Base-by-base conservation (phyloP, 192 early-diverging fungal species). In the Dissophora ornata region DNA sequence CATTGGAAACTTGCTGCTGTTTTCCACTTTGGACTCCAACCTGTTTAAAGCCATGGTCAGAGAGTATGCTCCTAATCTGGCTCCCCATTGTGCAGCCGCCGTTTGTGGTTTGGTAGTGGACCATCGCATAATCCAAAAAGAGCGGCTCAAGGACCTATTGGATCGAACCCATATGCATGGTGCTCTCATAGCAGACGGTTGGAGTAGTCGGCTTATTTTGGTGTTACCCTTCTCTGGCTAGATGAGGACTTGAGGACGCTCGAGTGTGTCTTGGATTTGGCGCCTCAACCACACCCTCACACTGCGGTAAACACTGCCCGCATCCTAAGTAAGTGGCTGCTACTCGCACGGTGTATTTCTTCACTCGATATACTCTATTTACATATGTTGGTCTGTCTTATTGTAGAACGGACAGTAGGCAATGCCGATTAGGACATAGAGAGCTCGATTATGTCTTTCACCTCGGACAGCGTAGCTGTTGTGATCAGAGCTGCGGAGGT, bases 261-360 rank as follows among this genome's bases (percentile, higher is more conserved):
- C 4, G 51, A 64, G 49, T 64, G 62, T 15, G 51, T 48, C 15
- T 42, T 64, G 38, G 29, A 52, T 32, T 44, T 52, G 38, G 16
- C 13, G 11, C 62, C 62, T 13, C 41, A 45, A 38, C 62, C 62
- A 41, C 24, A 64, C 29, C 62, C 50, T 29, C 62, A 64, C 28
- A 44, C 49, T 21, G 62, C 62, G 29, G 7, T 30, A n/a, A 41
- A 45, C 12, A 54, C 30, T n/a, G 62, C 62, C 12, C 34, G 28
- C n/a, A 0, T 64, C 16, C 22, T 63, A 16, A 32, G 38, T 54
- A 64, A 64, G 62, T 45, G 9, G n/a, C 8, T 12, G 5, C 1
- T 34, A 36, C 19, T 53, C 30, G 0, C 10, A n/a, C n/a, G n/a
- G n/a, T n/a, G n/a, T n/a, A n/a, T n/a, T n/a, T n/a, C n/a, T n/a